Conservation (phyloP, 345 rosid genomes). For the Dimocarpus longan region DNA sequence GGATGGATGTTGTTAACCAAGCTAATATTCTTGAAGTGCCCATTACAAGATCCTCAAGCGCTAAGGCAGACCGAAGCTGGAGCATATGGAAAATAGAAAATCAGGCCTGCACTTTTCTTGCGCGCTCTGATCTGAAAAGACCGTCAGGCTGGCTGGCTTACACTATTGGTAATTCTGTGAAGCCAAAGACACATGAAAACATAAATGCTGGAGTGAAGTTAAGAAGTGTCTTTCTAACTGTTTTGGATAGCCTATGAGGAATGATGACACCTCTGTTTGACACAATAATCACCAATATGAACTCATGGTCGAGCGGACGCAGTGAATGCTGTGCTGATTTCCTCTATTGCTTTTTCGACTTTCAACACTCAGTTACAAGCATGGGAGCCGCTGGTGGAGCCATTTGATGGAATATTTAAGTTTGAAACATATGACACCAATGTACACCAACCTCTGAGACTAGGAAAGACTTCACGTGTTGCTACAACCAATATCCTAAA, state of each 20-base stretch:
- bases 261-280: slow-evolving; percentile 97
- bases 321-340: slow-evolving; percentile 91
- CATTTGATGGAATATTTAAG: slow-evolving; percentile 99
- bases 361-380: slow-evolving; percentile 93
- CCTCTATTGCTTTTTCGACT: slow-evolving; percentile 92
- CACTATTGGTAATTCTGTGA: slow-evolving; percentile 79
- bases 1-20: slow-evolving; percentile 91
- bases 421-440: slow-evolving; percentile 85
- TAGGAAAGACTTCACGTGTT: slow-evolving; percentile 81
- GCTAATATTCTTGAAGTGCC: slow-evolving; percentile 76
- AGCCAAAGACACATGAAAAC: slow-evolving; percentile 87
- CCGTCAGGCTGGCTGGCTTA: slow-evolving; percentile 83
- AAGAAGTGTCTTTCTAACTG: slow-evolving; percentile 80
- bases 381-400: slow-evolving; percentile 99
- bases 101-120: slow-evolving; percentile 99
- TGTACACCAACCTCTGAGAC: slow-evolving; percentile 53
- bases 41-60: slow-evolving; percentile 73
- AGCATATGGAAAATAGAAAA: slow-evolving; percentile 98
- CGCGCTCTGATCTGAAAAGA: slow-evolving; percentile 78
- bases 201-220: slow-evolving; percentile 82
- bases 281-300: slow-evolving; percentile 76
- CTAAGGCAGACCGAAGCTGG: slow-evolving; percentile 86
- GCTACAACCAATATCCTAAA: slow-evolving; percentile 85
- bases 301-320: slow-evolving; percentile 93
- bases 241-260: slow-evolving; percentile 89